Conservation (phyloP, 306 rosid genomes). For the Glycine tomentella region DNA sequence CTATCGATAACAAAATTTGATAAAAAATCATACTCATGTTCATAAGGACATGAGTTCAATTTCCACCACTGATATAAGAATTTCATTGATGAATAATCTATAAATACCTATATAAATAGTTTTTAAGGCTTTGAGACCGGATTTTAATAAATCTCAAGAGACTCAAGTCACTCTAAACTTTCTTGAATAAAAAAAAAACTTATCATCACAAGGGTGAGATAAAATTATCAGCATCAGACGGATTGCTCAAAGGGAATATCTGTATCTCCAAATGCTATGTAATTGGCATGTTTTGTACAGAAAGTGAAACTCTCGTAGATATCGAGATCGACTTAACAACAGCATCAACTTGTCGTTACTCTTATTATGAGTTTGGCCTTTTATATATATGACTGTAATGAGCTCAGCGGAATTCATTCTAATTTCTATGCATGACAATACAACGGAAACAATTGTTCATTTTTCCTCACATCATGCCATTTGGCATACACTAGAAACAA, state of each 20-base stretch:
- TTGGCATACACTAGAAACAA: constrained; percentile 51
- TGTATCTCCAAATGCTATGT: constrained; percentile 2
- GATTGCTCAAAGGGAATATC: constrained; percentile 40
- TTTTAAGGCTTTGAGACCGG: too few relatives aligned
- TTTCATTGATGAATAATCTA: too few relatives aligned
- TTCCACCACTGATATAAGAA: too few relatives aligned
- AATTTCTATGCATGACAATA: not conserved
- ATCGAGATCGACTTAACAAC: constrained; percentile 46
- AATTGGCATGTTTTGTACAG: constrained; percentile 46
- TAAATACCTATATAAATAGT: too few relatives aligned
- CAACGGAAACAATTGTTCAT: not conserved
- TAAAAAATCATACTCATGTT: too few relatives aligned
- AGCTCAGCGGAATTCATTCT: constrained; percentile 44
- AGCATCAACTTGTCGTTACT: constrained; percentile 49
- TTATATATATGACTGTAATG: constrained; percentile 37
- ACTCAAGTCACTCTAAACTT: too few relatives aligned
- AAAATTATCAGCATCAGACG: constrained; percentile 37
- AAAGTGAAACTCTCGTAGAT: constrained; percentile 49
- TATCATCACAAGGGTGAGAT: not conserved
- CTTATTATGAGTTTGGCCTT: constrained; percentile 33
- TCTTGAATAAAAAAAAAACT: too few relatives aligned
- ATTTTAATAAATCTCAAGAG: too few relatives aligned
- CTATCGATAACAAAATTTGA: too few relatives aligned
- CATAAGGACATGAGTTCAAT: too few relatives aligned
- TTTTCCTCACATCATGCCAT: constrained; percentile 39